These are phyloP conservation scores for Eragrostis nindensis DNA, from an alignment of 176 grass and related monocot genomes.

Conservation along the genomic window DNA sequence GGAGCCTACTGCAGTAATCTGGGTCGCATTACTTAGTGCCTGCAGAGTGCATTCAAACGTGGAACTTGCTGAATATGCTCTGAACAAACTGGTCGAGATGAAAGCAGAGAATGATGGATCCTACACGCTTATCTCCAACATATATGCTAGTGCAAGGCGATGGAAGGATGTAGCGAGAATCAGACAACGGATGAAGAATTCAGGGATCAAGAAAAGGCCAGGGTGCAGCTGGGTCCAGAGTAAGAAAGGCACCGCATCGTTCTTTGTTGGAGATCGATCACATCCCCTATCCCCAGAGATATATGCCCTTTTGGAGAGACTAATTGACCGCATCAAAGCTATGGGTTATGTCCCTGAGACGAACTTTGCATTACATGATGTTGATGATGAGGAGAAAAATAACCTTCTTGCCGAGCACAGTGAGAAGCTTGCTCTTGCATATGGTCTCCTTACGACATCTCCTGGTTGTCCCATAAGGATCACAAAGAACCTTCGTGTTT, in stretches of 20 bases:
- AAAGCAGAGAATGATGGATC: constrained; percentile 80
- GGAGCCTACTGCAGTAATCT: constrained; percentile 73
- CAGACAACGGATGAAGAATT: constrained; percentile 66
- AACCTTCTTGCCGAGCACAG: constrained; percentile 76
- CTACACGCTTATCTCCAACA: constrained; percentile 89
- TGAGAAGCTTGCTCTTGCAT: constrained; percentile 87
- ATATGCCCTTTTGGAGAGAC: constrained; percentile 61
- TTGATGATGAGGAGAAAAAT: constrained; percentile 88
- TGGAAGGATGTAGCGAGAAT: constrained; percentile 88
- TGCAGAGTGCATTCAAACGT: constrained; percentile 86
- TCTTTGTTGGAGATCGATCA: constrained; percentile 85
- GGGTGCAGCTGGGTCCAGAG: constrained; percentile 90
- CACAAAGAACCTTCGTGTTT: constrained; percentile 87
- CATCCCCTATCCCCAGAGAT: constrained; percentile 71
- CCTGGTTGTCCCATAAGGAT: constrained; percentile 74
- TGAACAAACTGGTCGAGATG: constrained; percentile 57
- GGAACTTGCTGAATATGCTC: constrained; percentile 84
- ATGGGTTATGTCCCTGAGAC: constrained; percentile 84
- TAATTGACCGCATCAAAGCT: constrained; percentile 75
- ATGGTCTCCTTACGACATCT: constrained; percentile 71
- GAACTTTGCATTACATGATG: constrained; percentile 82
- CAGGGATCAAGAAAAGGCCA: constrained; percentile 81
- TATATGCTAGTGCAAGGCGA: constrained; percentile 75
- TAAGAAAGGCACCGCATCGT: constrained; percentile 74
- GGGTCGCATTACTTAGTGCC: constrained; percentile 78